Evolutionary conservation across 305 asterid genomes (phyloP).

Genomic region (Solanum chacoense): DNA sequence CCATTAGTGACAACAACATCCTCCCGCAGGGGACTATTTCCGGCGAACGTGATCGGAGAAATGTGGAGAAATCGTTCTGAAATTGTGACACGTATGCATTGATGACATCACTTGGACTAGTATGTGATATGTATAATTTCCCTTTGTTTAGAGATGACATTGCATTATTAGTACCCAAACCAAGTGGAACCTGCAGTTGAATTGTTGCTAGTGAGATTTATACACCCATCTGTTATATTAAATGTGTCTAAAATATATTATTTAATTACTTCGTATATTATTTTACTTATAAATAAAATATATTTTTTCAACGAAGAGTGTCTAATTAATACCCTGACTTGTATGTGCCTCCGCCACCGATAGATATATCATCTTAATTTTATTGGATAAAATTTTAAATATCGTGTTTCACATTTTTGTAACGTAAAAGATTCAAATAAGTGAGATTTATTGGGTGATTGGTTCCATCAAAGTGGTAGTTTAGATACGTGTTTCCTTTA

Average conservation of each 20-base stretch:
- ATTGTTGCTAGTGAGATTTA: too few relatives aligned
- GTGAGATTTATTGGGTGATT: background rate
- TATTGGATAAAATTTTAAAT: background rate
- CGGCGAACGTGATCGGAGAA: conserved; percentile 43
- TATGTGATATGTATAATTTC: conserved; percentile 48
- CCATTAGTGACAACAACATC: conserved; percentile 60
- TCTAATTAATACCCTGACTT: too few relatives aligned
- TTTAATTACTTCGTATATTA: too few relatives aligned
- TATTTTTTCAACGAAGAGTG: too few relatives aligned
- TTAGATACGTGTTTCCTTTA: too few relatives aligned
- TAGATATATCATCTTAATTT: too few relatives aligned
- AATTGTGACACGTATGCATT: conserved; percentile 43
- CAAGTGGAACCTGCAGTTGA: conserved; percentile 32
- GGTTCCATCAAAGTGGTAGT: background rate
- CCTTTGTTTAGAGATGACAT: conserved; percentile 39
- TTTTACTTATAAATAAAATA: too few relatives aligned
- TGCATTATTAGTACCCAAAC: conserved; percentile 7
- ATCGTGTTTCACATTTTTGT: background rate
- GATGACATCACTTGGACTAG: conserved; percentile 29
- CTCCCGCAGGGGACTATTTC: conserved; percentile 51
- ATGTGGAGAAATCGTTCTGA: conserved; percentile 27
- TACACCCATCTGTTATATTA: too few relatives aligned
- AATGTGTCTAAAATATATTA: too few relatives aligned
- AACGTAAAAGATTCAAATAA: background rate
- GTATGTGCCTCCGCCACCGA: too few relatives aligned